phyloP scores from a whole-genome alignment of 257 asterid species.

The Verbascum thapsus region DNA sequence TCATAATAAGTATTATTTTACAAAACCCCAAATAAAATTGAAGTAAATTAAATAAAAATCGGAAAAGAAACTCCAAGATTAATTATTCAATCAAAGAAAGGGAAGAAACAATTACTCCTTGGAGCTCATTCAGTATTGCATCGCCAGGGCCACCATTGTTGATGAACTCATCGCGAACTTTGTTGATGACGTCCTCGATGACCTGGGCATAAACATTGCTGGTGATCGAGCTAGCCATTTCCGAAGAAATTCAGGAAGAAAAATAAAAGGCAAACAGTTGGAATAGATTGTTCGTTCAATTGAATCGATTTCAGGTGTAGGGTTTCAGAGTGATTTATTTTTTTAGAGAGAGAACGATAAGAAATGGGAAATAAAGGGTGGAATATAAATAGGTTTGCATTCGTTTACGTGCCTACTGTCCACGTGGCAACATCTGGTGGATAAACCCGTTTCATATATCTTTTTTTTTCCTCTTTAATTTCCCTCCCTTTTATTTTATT shows the following conservation, averaged over 20 bases:
- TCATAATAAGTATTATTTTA: no score
- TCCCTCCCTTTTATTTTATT: no score
- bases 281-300: constrained; percentile 3
- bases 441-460: not conserved
- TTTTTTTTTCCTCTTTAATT: not conserved
- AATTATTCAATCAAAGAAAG: not conserved
- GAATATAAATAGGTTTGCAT: constrained; percentile 73
- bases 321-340: constrained; percentile 26
- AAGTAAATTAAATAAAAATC: no score
- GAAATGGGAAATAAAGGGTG: constrained; percentile 38
- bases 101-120: constrained; percentile 60
- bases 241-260: constrained; percentile 16
- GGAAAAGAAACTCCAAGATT: constrained; percentile 7
- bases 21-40: no score
- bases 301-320: constrained; percentile 5
- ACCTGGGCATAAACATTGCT: constrained; percentile 78
- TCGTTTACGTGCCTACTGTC: constrained; percentile 34
- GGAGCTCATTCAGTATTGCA: constrained; percentile 78
- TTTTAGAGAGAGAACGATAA: constrained; percentile 35
- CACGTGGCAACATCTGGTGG: constrained; percentile 41
- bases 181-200: constrained; percentile 90
- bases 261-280: not conserved
- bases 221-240: constrained; percentile 77
- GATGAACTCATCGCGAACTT: constrained; percentile 81
- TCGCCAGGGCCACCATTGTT: constrained; percentile 89